Base-by-base conservation (phyloP, 768 basidiomycete species). In the Sistotremastrum suecicum region DNA sequence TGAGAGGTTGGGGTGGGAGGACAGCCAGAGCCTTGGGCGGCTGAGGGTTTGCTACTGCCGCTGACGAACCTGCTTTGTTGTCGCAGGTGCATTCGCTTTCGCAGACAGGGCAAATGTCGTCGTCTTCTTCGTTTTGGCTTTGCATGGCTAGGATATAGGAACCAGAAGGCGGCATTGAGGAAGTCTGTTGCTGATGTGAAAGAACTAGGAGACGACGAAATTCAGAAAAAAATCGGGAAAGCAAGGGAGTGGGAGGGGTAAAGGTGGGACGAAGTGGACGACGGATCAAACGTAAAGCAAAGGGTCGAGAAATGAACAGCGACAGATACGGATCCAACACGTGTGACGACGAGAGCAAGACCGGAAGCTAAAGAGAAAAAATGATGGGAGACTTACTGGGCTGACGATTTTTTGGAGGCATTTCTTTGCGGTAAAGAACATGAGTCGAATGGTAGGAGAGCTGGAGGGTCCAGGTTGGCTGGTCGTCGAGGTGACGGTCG, bases 51-150 rank as follows among this genome's bases (percentile, higher is more conserved):
- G 49, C 53, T 48, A 49, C 42, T 40, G 39, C 30, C 10, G 51
- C 32, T 48, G 46, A 48, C 48, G 39, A 49, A 49, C 54, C 58
- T 45, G 65, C 58, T 54, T 62, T 67, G 68, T 71, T 76, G 61
- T 65, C 61, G 70, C 85, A 88, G 32, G 82, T 87, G 69, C 85
- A 89, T 58, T 84, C 79, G 58, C 82, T 80, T 70, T 88, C 86
- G 83, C 85, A 89, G 52, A 88, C 83, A 5, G 84, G 85, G 62
- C 85, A 89, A 47, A 88, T 85, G 60, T 86, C 80, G 75, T 76
- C 75, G 71, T 84, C 82, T 58, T 87, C 85, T 63, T 83, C 80
- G 66, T 78, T 44, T 53, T 37, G 53, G 49, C 34, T 50, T 50
- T 51, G 53, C 51, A 55, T 56, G 68, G 61, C 74, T 67, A 71